Evolutionary conservation across 192 early-diverging fungal genomes (phyloP).

Genomic region (Coemansia sp.): DNA sequence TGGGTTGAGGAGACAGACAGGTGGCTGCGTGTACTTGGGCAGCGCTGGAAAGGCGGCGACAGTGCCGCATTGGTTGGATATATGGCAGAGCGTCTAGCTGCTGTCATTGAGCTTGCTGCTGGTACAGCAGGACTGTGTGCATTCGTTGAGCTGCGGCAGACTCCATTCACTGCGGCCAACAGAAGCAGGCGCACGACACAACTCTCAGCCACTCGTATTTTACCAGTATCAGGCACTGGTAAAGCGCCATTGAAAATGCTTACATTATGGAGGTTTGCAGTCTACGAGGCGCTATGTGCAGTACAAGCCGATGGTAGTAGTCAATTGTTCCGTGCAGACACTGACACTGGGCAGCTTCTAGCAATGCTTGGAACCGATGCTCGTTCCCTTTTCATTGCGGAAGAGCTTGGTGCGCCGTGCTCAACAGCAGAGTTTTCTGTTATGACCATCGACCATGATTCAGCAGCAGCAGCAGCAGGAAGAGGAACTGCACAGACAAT

Average conservation of each 20-base stretch:
- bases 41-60: neutral
- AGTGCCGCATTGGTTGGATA: conserved; percentile 4
- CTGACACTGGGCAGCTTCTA: neutral
- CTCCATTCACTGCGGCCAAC: neutral
- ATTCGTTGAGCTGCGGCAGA: conserved; percentile 6
- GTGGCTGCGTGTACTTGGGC: conserved; percentile 4
- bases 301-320: neutral
- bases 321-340: neutral
- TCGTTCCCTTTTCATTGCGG: neutral
- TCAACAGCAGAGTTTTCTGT: neutral
- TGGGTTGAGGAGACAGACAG: conserved; percentile 24
- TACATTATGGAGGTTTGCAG: conserved; percentile 11
- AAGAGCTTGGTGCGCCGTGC: neutral
- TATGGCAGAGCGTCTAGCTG: conserved; percentile 9
- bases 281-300: conserved; percentile 6
- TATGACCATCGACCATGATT: neutral
- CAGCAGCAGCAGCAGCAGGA: neutral
- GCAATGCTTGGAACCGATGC: neutral
- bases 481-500: neutral
- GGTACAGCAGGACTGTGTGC: conserved; percentile 4
- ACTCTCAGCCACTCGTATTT: conserved; percentile 8
- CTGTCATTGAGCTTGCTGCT: conserved; percentile 3
- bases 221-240: neutral
- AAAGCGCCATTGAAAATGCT: neutral
- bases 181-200: neutral